Percentiles rank a stretch among this genome's conserved stretches.
Conservation (phyloP, 2,329 filamentous ascomycete genomes). For the Ceratocystis harringtonii region DNA sequence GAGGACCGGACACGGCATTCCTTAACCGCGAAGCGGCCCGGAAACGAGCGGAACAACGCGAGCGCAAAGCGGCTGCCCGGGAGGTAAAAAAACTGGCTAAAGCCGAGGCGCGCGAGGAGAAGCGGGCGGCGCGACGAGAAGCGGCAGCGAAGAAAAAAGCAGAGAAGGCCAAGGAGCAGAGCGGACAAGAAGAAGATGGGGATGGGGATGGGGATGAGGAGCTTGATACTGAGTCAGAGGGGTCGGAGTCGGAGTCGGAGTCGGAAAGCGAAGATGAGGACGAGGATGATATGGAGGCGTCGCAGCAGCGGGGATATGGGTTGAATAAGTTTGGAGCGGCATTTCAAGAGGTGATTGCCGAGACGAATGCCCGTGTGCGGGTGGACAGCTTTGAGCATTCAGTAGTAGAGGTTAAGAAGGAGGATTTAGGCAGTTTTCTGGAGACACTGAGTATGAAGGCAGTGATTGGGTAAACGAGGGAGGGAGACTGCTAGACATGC, state of each 20-base stretch:
- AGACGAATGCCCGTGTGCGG: conserved; percentile 76
- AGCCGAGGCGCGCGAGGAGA: conserved; percentile 45
- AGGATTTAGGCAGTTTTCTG: conserved; percentile 78
- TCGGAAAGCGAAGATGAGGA: conserved; percentile 31
- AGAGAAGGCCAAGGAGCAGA: neutral
- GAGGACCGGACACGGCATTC: conserved; percentile 56
- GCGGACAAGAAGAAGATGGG: conserved; percentile 17
- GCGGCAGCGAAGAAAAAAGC: neutral
- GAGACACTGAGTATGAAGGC: conserved; percentile 85
- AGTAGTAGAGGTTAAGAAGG: conserved; percentile 94
- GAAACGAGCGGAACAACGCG: conserved; percentile 46
- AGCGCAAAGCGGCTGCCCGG: conserved; percentile 46
- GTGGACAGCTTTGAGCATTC: conserved; percentile 97
- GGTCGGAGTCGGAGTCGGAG: conserved; percentile 18
- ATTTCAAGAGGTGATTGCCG: conserved; percentile 85
- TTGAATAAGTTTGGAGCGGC: conserved; percentile 85
- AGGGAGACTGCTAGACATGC: neutral
- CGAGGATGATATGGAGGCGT: conserved; percentile 39
- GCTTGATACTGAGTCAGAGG: conserved; percentile 29
- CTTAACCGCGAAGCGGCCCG: conserved; percentile 51
- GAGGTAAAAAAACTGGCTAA: conserved; percentile 44
- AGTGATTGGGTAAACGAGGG: conserved; percentile 44
- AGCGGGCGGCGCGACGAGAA: conserved; percentile 40
- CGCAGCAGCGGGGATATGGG: conserved; percentile 50
- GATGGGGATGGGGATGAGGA: conserved; percentile 37